Evolutionary conservation across 73 alveolate species (phyloP), one percentile per base, ranked within the genome.

Genomic region (Paramecium octaurelia): DNA sequence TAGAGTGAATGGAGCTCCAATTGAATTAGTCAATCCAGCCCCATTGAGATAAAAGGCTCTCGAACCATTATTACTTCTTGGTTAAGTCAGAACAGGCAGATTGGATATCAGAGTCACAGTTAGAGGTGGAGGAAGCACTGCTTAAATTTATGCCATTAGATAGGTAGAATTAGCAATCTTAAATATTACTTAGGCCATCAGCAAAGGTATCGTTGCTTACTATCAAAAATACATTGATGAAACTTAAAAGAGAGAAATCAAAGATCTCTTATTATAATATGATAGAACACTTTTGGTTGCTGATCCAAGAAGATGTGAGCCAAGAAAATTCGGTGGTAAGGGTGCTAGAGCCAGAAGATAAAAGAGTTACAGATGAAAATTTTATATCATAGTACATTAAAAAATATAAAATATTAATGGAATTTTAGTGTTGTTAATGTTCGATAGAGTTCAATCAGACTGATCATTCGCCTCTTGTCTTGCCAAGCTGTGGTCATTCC

Each of bases 291-390:
- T 98, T 92, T 92, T 98, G 92, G 99, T 98, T 48, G 98, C 99
- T 36, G 99, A 98, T 93, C 98, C 98, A 91, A 98, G 99, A 93
- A 98, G 99, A 94, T 92, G 98, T 90, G 99, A 98, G 94, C 99
- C 99, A 85, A 98, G 98, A 98, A 97, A 98, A 94, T 98, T 94
- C 93, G 99, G 99, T 46, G 99, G 99, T 91, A 93, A 90, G 75
- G 98, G 99, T 71, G 99, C 99, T 92, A 97, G 99, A 97, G 95
- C 99, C 23, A 94, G 99, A 96, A 93, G 88, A 94, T 98, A 97
- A 92, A 97, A 97, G 95, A 93, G 98, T 77, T 97, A 97, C 96
- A 93, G 99, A 87, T 87, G 93, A 54, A 34, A 68, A 68, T 68
- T 68, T 24, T 31, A 27, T 54, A 54, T 54, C 69, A 54, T 54